A percentile compares a stretch with the other conserved stretches of the same genome.
Evolutionary conservation across 495 filamentous ascomycete genomes (phyloP).

Genomic region (Aspergillus bertholletiae): DNA sequence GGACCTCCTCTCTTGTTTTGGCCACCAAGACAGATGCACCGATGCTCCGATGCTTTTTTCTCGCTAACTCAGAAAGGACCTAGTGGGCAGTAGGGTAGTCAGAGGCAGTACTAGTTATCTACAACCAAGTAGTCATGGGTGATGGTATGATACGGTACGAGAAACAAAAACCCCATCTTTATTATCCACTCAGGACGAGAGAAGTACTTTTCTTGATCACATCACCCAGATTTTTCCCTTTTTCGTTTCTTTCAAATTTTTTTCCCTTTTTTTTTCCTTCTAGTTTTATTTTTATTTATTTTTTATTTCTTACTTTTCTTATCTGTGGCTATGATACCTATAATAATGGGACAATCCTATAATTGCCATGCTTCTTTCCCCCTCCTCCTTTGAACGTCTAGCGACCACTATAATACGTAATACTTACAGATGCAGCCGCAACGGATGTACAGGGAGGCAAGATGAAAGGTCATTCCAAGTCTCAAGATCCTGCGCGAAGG

Average conservation of each 20-base stretch:
- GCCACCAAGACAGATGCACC: too few species aligned
- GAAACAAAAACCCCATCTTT: neutral
- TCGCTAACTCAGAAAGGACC: neutral
- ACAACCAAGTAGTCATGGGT: neutral
- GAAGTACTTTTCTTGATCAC: neutral
- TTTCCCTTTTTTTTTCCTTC: too few species aligned
- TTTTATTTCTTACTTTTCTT: neutral
- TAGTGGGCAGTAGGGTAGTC: neutral
- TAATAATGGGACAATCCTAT: neutral
- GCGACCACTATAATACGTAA: neutral
- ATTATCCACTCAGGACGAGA: neutral
- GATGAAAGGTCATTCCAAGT: slow-evolving; percentile 3
- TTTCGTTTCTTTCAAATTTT: too few species aligned
- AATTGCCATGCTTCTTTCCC: neutral
- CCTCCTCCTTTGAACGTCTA: neutral
- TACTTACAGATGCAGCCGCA: slow-evolving; percentile 12
- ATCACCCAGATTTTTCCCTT: too few species aligned
- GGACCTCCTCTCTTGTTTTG: neutral
- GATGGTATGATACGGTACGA: neutral
- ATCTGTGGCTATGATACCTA: neutral
- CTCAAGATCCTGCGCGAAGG: slow-evolving; percentile 18
- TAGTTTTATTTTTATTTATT: too few species aligned
- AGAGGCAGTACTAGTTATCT: too few species aligned
- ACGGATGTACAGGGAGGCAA: slow-evolving; percentile 1
- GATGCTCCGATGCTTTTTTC: too few species aligned